These are phyloP conservation scores for Malus domestica DNA, from an alignment of 306 rosid species.

Conservation along the genomic window ASM211411v1 NC_041798.1:27343001-27343500, in stretches of 20 bases:
- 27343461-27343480: not conserved
- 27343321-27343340: conserved; percentile 82
- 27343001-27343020: conserved; percentile 24
- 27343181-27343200: conserved; percentile 50
- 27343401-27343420: not conserved
- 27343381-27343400: not conserved
- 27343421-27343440: not conserved
- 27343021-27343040: conserved; percentile 55
- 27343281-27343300: conserved; percentile 41
- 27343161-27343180: conserved; percentile 64
- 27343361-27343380: conserved; percentile 16
- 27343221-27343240: not conserved
- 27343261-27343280: conserved; percentile 56
- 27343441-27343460: not conserved
- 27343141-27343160: conserved; percentile 86
- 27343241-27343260: conserved; percentile 22
- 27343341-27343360: conserved; percentile 58
- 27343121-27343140: conserved; percentile 57
- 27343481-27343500: not conserved
- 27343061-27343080: conserved; percentile 35
- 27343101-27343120: not conserved
- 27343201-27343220: conserved; percentile 4
- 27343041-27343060: conserved; percentile 37
- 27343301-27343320: conserved; percentile 65
- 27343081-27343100: conserved; percentile 8